Evolutionary conservation across 78 protist species (phyloP).

Genomic region (Dictyostelium brefeldianum): DNA sequence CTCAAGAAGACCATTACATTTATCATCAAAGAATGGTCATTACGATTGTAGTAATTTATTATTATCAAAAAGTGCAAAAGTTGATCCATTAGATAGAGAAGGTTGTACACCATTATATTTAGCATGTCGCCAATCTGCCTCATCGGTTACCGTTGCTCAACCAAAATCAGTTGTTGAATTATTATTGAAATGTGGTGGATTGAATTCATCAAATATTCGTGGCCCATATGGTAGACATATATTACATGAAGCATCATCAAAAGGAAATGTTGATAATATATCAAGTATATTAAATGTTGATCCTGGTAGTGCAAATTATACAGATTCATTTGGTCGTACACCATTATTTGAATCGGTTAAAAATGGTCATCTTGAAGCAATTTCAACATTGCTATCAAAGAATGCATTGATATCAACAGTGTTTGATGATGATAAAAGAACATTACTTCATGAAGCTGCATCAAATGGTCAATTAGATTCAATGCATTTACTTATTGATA

Average conservation of each 20-base stretch:
- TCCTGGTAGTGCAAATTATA: background rate
- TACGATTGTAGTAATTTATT: conserved; percentile 21
- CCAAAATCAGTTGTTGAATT: background rate
- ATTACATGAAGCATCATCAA: conserved; percentile 41
- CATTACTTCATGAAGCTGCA: conserved; percentile 54
- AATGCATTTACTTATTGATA: background rate
- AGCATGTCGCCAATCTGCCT: conserved; percentile 32
- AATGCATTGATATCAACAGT: conserved; percentile 1
- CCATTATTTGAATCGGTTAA: conserved; percentile 51
- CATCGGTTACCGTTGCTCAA: background rate
- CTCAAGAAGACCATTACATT: conserved; percentile 59
- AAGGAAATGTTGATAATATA: background rate
- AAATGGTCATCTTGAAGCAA: conserved; percentile 1
- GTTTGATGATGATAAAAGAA: conserved; percentile 52
- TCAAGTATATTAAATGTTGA: background rate
- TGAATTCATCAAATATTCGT: background rate
- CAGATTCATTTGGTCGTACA: conserved; percentile 65
- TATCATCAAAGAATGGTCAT: conserved; percentile 34
- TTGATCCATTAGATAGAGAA: conserved; percentile 47
- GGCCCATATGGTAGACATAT: conserved; percentile 50
- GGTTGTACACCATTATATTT: conserved; percentile 67
- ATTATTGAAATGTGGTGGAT: background rate
- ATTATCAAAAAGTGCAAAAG: conserved; percentile 15
- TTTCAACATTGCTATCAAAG: background rate
- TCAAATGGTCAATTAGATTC: conserved; percentile 1